Conservation (phyloP, 2,329 filamentous ascomycete species). For the Fusarium anthophilum region DNA sequence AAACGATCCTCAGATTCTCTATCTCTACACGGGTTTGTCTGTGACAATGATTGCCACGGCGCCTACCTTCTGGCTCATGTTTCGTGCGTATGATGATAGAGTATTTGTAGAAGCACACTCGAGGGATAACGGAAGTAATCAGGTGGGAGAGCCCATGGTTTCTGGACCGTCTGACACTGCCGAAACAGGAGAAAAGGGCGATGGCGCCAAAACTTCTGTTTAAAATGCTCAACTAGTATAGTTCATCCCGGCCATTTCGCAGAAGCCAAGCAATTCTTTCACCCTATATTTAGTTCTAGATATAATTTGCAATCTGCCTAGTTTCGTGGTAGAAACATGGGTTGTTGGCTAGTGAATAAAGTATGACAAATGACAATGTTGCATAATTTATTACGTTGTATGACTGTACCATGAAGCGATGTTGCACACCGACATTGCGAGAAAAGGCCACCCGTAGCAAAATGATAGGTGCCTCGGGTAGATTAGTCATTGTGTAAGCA, state of each 20-base stretch:
- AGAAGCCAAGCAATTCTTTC: neutral
- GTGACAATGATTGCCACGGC: neutral
- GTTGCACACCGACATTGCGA: neutral
- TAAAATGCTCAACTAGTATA: neutral
- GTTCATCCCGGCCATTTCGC: neutral
- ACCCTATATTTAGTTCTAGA: accelerated
- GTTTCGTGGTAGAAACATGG: neutral
- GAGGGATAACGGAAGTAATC: neutral
- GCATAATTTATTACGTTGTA: neutral
- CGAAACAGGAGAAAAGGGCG: neutral
- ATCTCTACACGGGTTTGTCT: neutral
- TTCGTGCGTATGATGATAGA: neutral
- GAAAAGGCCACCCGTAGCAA: neutral
- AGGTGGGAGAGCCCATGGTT: neutral
- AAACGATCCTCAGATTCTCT: neutral
- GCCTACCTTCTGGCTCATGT: neutral
- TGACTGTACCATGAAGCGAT: neutral
- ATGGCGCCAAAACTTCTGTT: neutral
- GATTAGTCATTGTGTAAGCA: neutral
- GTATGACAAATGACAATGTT: neutral
- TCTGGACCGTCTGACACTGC: neutral
- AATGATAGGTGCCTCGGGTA: no score
- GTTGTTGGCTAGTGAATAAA: no score
- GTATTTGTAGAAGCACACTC: neutral
- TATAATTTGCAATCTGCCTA: accelerated